These are phyloP conservation scores for Heliosperma pusillum DNA, from an alignment of 148 eudicot species.

Conservation along the genomic window DNA sequence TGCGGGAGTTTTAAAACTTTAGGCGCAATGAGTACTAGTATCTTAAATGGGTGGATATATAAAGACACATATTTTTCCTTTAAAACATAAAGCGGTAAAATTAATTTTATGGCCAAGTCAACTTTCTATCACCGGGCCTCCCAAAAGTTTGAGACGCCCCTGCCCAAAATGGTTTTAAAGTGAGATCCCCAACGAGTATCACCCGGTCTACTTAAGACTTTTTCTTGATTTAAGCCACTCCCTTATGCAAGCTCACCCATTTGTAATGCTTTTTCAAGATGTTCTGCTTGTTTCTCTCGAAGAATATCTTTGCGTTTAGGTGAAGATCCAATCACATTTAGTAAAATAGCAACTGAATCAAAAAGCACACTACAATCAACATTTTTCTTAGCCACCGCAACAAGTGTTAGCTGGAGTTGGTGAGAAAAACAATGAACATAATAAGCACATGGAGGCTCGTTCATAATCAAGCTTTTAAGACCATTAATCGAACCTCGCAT, in stretches of 20 bases:
- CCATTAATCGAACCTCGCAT: conserved; percentile 5
- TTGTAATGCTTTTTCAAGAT: not conserved
- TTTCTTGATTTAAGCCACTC: conserved; percentile 4
- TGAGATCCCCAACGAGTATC: conserved; percentile 6
- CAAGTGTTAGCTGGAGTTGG: conserved; percentile 12
- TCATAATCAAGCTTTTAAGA: not conserved
- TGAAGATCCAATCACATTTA: not conserved
- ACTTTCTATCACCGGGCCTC: too few species aligned
- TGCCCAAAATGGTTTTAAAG: not conserved
- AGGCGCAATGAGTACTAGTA: too few species aligned
- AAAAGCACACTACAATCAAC: conserved; percentile 5
- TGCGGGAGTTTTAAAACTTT: too few species aligned
- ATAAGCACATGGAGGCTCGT: not conserved
- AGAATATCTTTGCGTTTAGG: conserved; percentile 11
- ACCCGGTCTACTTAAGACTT: not conserved
- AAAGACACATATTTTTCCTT: too few species aligned
- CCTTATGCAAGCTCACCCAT: not conserved
- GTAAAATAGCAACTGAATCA: not conserved
- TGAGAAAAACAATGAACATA: conserved; percentile 4
- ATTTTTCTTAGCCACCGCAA: not conserved
- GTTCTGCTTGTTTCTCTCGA: not conserved
- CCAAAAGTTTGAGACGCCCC: too few species aligned
- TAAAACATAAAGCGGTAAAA: too few species aligned
- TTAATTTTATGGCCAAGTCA: too few species aligned
- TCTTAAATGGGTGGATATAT: too few species aligned